Evolutionary conservation across 192 early-diverging fungal species (phyloP).

Genomic region (Lunasporangiospora selenospora): DNA sequence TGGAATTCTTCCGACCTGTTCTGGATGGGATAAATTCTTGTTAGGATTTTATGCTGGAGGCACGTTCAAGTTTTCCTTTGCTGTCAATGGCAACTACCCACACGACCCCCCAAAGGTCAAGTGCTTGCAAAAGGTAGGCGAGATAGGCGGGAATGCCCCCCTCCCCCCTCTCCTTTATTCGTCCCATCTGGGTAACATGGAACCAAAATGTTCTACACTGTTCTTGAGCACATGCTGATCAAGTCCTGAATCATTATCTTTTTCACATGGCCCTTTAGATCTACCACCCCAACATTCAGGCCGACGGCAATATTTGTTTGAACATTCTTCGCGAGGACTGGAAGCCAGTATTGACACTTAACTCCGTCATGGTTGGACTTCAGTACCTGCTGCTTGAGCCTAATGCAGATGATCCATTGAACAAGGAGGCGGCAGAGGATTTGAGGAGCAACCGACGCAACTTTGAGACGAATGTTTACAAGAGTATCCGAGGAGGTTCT

Average conservation of each 20-base stretch:
- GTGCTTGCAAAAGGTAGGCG: slow-evolving; percentile 89
- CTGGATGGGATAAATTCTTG: no score
- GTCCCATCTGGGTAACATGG: no score
- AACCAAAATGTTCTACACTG: no score
- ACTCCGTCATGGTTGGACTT: slow-evolving; percentile 88
- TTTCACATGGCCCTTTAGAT: no score
- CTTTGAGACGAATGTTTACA: slow-evolving; percentile 81
- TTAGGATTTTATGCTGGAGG: slow-evolving; percentile 91
- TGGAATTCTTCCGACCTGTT: no score
- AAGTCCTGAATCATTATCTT: no score
- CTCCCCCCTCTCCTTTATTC: no score
- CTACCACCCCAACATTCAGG: slow-evolving; percentile 98
- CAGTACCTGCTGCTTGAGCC: slow-evolving; percentile 94
- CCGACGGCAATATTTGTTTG: slow-evolving; percentile 95
- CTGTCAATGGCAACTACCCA: slow-evolving; percentile 88
- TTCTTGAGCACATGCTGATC: no score
- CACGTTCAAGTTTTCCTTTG: slow-evolving; percentile 82
- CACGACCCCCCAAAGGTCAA: slow-evolving; percentile 94
- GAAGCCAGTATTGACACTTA: slow-evolving; percentile 96
- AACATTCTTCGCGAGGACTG: slow-evolving; percentile 98
- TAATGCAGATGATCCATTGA: slow-evolving; percentile 96
- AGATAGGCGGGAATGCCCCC: no score
- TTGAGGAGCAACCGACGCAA: slow-evolving; percentile 70
- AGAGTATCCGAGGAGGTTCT: slow-evolving; percentile 79
- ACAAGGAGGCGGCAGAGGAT: slow-evolving; percentile 93